Evolutionary conservation across 257 asterid genomes (phyloP).

Genomic region (Ehretia macrophylla): DNA sequence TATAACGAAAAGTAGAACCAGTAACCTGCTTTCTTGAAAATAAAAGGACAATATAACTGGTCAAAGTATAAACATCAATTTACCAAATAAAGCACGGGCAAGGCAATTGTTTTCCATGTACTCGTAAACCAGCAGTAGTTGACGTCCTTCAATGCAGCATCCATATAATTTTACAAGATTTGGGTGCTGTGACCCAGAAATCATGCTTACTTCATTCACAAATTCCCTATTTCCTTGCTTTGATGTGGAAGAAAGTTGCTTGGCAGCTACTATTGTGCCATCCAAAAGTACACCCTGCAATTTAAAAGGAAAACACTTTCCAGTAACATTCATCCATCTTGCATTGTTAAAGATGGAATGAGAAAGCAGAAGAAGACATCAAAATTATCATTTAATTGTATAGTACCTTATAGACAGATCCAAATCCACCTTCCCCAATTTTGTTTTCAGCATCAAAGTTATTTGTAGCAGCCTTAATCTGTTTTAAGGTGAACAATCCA

Average conservation of each 20-base stretch:
- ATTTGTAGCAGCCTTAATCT: slow-evolving; percentile 56
- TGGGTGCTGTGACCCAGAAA: slow-evolving; percentile 60
- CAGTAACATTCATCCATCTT: background rate
- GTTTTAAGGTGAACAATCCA: slow-evolving; percentile 49
- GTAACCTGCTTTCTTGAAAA: too few relatives aligned
- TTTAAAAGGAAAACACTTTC: background rate
- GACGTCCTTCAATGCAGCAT: slow-evolving; percentile 61
- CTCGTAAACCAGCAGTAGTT: slow-evolving; percentile 61
- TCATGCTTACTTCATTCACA: slow-evolving; percentile 57
- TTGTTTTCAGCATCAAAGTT: slow-evolving; percentile 45
- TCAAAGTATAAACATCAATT: too few relatives aligned
- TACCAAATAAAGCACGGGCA: slow-evolving; percentile 56
- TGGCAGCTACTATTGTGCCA: slow-evolving; percentile 54
- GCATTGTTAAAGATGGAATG: background rate
- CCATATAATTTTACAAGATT: slow-evolving; percentile 60
- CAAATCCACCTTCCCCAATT: slow-evolving; percentile 78
- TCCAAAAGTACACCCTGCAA: slow-evolving; percentile 52
- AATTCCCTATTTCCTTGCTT: slow-evolving; percentile 66
- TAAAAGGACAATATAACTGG: too few relatives aligned
- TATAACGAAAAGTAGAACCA: too few relatives aligned
- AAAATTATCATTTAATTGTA: background rate
- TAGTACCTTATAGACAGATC: slow-evolving; percentile 57
- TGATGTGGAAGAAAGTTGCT: slow-evolving; percentile 56
- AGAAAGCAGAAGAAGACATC: background rate
- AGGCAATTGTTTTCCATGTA: slow-evolving; percentile 66